A percentile compares a stretch with the other conserved stretches of the same genome.
These are phyloP conservation scores for Candida corydali DNA, from an alignment of 805 yeast species.

Conservation along the genomic window DNA sequence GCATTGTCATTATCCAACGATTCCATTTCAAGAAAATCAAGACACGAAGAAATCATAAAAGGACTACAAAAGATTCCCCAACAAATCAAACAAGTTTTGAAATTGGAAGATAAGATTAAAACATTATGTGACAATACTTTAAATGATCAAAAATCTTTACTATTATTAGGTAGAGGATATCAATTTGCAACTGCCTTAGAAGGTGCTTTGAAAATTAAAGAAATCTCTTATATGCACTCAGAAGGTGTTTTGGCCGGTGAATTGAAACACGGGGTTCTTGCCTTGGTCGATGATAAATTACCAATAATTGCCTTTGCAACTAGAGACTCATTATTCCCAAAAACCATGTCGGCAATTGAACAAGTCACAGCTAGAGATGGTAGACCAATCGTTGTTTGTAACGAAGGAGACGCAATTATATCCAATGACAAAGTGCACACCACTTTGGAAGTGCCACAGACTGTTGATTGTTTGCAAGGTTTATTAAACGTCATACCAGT, in stretches of 20 bases:
- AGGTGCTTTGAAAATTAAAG: slow-evolving; percentile 97
- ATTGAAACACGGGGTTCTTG: slow-evolving; percentile 96
- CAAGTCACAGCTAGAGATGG: slow-evolving; percentile 98
- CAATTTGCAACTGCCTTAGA: slow-evolving; percentile 96
- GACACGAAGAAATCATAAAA: slow-evolving; percentile 81
- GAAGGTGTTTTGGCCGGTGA: slow-evolving; percentile 99
- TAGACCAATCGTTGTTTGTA: slow-evolving; percentile 89
- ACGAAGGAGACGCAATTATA: slow-evolving; percentile 69
- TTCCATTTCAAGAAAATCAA: slow-evolving; percentile 65
- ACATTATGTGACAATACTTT: slow-evolving; percentile 67
- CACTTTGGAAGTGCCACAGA: slow-evolving; percentile 84
- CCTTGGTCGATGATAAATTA: slow-evolving; percentile 87
- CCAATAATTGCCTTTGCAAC: slow-evolving; percentile 97
- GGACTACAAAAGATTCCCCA: slow-evolving; percentile 82
- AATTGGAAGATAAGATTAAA: slow-evolving; percentile 70
- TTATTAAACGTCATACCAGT: slow-evolving; percentile 88
- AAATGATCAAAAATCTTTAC: slow-evolving; percentile 78
- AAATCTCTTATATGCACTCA: slow-evolving; percentile 97
- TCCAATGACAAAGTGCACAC: slow-evolving; percentile 55
- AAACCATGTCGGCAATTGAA: slow-evolving; percentile 90
- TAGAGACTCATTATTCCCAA: slow-evolving; percentile 92
- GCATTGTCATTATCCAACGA: slow-evolving; percentile 94
- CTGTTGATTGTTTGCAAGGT: slow-evolving; percentile 98
- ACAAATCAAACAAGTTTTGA: slow-evolving; percentile 75
- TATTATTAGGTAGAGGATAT: slow-evolving; percentile 94